Percentiles rank a stretch among this genome's conserved stretches.
Conservation (phyloP, 1,284 basidiomycete genomes). For the Trichosporon faecale region DNA sequence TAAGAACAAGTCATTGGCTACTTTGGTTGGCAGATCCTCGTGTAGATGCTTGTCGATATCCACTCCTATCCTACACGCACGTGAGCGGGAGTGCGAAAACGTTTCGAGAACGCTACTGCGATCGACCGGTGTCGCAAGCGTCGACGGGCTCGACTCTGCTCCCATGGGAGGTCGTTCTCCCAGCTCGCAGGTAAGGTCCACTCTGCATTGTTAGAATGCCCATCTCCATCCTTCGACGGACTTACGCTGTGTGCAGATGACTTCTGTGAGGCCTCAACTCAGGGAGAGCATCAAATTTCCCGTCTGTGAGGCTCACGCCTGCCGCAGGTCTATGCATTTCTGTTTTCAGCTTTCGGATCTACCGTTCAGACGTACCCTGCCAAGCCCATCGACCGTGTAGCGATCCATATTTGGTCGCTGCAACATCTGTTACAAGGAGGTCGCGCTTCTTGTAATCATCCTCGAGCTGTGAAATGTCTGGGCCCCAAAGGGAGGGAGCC, state of each 20-base stretch:
- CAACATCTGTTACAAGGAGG: not conserved
- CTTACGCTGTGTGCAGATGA: not conserved
- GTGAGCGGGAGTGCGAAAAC: not conserved
- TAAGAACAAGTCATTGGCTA: not conserved
- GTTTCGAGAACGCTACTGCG: not conserved
- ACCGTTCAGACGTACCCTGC: constrained; percentile 29
- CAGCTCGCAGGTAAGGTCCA: not conserved
- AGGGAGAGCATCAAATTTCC: not conserved
- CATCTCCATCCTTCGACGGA: not conserved
- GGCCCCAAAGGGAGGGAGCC: not conserved
- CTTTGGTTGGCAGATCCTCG: not conserved
- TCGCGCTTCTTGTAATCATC: not conserved
- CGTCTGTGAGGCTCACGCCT: not conserved
- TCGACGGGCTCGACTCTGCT: too few relatives aligned
- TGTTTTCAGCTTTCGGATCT: not conserved
- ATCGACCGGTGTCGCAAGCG: too few relatives aligned
- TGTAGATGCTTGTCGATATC: not conserved
- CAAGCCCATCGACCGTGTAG: constrained; percentile 38
- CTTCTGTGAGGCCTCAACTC: not conserved
- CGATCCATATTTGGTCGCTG: constrained; percentile 19
- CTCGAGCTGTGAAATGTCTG: not conserved
- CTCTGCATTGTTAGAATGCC: not conserved
- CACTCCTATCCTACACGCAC: not conserved
- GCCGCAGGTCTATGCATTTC: not conserved
- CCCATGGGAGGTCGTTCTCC: too few relatives aligned